Base-by-base conservation (phyloP, 1,284 basidiomycete genomes). In the Microbotryomycetes sp. region DNA sequence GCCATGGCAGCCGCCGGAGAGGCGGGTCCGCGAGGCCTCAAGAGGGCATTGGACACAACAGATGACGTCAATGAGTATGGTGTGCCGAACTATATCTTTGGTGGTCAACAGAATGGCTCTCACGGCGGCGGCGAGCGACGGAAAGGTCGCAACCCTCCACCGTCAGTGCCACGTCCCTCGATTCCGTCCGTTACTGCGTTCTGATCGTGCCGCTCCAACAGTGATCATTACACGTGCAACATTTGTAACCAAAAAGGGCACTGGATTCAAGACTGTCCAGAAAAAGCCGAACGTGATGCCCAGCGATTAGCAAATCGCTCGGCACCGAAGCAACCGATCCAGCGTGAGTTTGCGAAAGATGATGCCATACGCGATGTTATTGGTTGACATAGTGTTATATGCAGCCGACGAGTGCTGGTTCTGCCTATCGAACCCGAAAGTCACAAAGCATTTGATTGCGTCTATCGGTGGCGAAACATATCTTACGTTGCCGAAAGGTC, bases 331-430 rank as follows among this genome's bases (percentile, higher is more conserved):
- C 90, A 86, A 72, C 87, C 89, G 72, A 89, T 92, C 62, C 82
- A 80, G 60, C 86, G 88, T 89, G 72, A 73, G 86, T 78, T 23
- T 70, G n/a, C n/a, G n/a, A n/a, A n/a, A n/a, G 50, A 32, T 36
- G n/a, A 56, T 26, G 16, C 9, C 32, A 26, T 25, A 6, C 31
- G 28, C 19, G 15, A 62, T 51, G 6, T 29, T 22, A n/a, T n/a
- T n/a, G n/a, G n/a, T n/a, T n/a, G n/a, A 12, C 15, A 23, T 16
- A n/a, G 30, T 14, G 23, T 53, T 36, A 22, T 56, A 19, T 58
- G n/a, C 69, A 89, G 88, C 89, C 65, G 86, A 86, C 63, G 87
- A 90, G 77, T 93, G 92, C 76, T 96, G 92, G 92, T 96, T 96
- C 79, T 97, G 92, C 75, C 74, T 97, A 58, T 92, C 89, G 53